Base-by-base conservation (phyloP, 495 filamentous ascomycete species). In the Zalerion maritima region DNA sequence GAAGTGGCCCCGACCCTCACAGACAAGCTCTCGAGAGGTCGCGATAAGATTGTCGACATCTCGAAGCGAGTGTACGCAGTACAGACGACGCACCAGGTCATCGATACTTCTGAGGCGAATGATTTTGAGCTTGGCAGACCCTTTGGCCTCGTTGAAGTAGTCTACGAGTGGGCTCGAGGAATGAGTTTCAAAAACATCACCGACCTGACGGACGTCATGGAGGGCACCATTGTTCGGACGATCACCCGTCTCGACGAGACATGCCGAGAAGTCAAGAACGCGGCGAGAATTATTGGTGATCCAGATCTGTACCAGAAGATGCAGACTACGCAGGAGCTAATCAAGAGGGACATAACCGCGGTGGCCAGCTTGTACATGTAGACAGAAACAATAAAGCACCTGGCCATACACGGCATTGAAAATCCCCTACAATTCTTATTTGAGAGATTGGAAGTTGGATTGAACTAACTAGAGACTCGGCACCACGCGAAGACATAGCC, bases 161-260 rank as follows among this genome's bases (percentile, higher is more conserved):
- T 97, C 10, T 94, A 96, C 49, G 89, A 97, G 56, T 97, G 89
- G 89, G 91, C 89, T 1, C 68, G 81, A 32, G 89, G 89, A 13
- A 94, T 94, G 84, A 80, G 81, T 18, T 97, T 97, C 67, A 92
- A 85, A 52, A 86, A 91, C 30, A 97, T 97, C 41, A 96, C 86
- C 1, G 83, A 92, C 36, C 59, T 97, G 31, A 97, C 89, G 16
- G 89, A 97, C 46, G 87, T 97, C 26, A 71, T 96, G 42, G 89
- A 97, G 49, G 89, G 89, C 0, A 94, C 86, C 0, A 94, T 97
- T 53, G 91, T 97, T 13, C 60, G 89, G 16, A 83, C 83, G 7
- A 94, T 97, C 34, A 86, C 81, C 14, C 61, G 89, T 18, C 58
- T 97, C 26, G 89, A 97, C 42, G 89, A 97, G 69, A 91, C 84